phyloP scores from a whole-genome alignment of 192 early-diverging fungal genomes.

The Phlyctochytrium arcticum region DNA sequence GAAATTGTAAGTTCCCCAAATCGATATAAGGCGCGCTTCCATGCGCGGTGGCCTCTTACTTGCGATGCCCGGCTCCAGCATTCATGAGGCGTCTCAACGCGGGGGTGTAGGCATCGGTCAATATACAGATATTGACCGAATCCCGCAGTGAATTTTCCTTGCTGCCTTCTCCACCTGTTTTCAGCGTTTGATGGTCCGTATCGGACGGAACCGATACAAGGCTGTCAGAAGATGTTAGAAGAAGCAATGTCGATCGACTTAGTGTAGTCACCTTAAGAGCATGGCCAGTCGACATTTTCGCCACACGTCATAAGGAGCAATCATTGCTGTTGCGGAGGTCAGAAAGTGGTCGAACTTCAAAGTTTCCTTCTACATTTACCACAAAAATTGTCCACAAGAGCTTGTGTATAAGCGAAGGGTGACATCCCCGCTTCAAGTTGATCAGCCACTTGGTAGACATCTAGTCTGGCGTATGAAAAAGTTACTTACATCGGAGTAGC shows the following conservation, averaged over 20 bases:
- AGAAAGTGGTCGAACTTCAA: background rate
- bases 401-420: slow-evolving; percentile 8
- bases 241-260: background rate
- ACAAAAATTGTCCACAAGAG: slow-evolving; percentile 12
- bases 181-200: background rate
- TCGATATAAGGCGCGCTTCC: too few species aligned
- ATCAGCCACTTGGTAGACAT: too few species aligned
- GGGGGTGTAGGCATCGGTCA: background rate
- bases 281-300: background rate
- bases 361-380: background rate
- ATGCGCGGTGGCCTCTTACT: background rate
- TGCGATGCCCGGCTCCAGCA: background rate
- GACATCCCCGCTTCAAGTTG: slow-evolving; percentile 1
- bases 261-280: background rate
- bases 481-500: too few species aligned
- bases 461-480: too few species aligned
- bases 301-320: background rate
- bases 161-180: too few species aligned
- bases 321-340: background rate
- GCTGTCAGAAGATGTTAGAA: background rate
- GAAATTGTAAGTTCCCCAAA: too few species aligned
- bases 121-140: background rate
- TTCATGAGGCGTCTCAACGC: background rate
- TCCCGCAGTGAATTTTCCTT: background rate
- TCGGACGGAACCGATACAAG: background rate